These are phyloP conservation scores for Paradendryphiella salina DNA, from an alignment of 2,329 filamentous ascomycete species.

Conservation along the genomic window DNA sequence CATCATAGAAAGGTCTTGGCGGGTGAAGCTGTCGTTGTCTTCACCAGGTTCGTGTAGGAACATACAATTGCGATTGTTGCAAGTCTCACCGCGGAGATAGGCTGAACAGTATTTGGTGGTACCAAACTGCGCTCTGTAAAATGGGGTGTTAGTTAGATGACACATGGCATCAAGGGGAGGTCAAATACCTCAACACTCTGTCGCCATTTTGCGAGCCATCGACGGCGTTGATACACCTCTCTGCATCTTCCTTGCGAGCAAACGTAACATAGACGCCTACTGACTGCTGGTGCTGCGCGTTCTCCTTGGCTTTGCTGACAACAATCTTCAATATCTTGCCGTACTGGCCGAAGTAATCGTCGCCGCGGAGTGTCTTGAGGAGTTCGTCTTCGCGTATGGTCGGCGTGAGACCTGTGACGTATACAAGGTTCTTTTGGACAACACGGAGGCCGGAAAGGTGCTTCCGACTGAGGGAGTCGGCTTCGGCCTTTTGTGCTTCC, in stretches of 20 bases:
- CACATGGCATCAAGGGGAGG: not conserved
- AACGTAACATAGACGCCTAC: constrained; percentile 99
- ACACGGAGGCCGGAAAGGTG: constrained; percentile 94
- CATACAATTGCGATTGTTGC: constrained; percentile 95
- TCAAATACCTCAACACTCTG: constrained; percentile 70
- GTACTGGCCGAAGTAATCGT: constrained; percentile 96
- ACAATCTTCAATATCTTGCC: constrained; percentile 99
- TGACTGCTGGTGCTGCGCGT: constrained; percentile 70
- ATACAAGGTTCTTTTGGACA: constrained; percentile 97
- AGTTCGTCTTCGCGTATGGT: constrained; percentile 91
- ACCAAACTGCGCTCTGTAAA: constrained; percentile 68
- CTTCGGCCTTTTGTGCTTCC: constrained; percentile 93
- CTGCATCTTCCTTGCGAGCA: constrained; percentile 85
- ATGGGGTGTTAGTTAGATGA: constrained; percentile 24
- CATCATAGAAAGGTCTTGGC: constrained; percentile 91
- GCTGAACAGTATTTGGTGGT: constrained; percentile 99
- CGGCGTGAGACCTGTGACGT: constrained; percentile 92
- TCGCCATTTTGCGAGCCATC: constrained; percentile 93
- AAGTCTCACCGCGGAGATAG: constrained; percentile 90
- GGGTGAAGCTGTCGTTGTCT: constrained; percentile 93
- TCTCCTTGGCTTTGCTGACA: constrained; percentile 91
- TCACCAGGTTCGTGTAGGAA: constrained; percentile 98
- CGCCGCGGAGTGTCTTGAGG: constrained; percentile 83
- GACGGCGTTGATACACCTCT: constrained; percentile 85
- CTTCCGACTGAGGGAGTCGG: constrained; percentile 92